Evolutionary conservation across 2,329 filamentous ascomycete genomes (phyloP).

Genomic region (Penicillium sp.): DNA sequence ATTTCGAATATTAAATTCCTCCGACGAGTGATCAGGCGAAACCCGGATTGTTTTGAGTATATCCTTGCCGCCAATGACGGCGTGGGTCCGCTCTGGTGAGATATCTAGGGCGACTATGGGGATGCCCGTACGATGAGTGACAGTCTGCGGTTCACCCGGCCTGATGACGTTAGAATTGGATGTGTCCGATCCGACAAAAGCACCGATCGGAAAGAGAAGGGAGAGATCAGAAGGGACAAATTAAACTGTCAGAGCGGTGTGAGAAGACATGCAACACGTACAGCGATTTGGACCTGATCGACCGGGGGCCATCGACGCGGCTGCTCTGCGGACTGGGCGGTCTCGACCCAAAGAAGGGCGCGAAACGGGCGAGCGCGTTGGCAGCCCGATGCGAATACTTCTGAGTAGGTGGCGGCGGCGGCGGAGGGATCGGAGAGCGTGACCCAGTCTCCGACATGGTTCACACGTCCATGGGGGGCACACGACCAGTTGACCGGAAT

Average conservation of each 20-base stretch:
- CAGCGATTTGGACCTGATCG: conserved; percentile 39
- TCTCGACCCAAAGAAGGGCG: conserved; percentile 51
- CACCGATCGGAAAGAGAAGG: conserved; percentile 8
- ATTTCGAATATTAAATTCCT: conserved; percentile 61
- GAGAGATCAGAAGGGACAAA: background rate
- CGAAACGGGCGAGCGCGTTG: conserved; percentile 49
- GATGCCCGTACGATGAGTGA: conserved; percentile 60
- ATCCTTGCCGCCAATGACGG: conserved; percentile 60
- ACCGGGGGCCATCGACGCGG: conserved; percentile 27
- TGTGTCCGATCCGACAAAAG: conserved; percentile 7
- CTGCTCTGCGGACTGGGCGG: conserved; percentile 50
- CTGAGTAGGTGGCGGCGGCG: conserved; percentile 34
- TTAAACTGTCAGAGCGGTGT: conserved; percentile 9
- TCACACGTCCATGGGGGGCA: conserved; percentile 24
- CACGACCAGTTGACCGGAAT: conserved; percentile 26
- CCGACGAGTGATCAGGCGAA: conserved; percentile 53
- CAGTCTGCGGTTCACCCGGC: conserved; percentile 50
- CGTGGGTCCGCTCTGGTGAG: conserved; percentile 59
- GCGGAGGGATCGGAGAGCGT: conserved; percentile 32
- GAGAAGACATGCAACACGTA: conserved; percentile 26
- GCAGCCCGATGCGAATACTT: conserved; percentile 44
- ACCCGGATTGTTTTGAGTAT: conserved; percentile 63
- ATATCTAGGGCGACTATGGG: conserved; percentile 61
- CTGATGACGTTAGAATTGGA: conserved; percentile 29
- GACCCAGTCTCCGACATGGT: conserved; percentile 28